Percentiles rank a stretch among this genome's conserved stretches.
Conservation (phyloP, 129 eudicot species). For the Flaveria robusta region DNA sequence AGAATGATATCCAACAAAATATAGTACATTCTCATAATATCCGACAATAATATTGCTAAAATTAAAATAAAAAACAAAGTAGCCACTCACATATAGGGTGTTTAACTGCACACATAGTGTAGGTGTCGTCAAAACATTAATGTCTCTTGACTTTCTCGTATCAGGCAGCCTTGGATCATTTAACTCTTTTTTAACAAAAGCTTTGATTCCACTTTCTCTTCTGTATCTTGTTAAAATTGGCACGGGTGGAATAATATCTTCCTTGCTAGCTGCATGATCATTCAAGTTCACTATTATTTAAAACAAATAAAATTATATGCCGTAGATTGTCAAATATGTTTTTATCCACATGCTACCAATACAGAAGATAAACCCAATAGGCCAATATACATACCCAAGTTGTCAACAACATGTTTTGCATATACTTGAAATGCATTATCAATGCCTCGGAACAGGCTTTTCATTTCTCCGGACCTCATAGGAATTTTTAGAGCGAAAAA, state of each 20-base stretch:
- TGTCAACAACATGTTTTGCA: constrained; percentile 71
- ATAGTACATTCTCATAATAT: constrained; percentile 14
- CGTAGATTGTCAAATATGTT: not conserved
- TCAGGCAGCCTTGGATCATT: constrained; percentile 85
- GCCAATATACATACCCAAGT: constrained; percentile 59
- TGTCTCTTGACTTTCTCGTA: constrained; percentile 75
- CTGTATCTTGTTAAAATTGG: constrained; percentile 87
- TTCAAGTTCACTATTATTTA: constrained; percentile 23
- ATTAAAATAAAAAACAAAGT: not conserved
- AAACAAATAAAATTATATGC: not conserved
- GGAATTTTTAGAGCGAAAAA: constrained; percentile 93
- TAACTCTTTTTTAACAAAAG: constrained; percentile 79
- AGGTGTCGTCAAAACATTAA: constrained; percentile 74
- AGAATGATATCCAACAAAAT: not conserved
- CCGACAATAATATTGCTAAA: constrained; percentile 2
- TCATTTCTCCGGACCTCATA: constrained; percentile 86
- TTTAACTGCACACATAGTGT: constrained; percentile 87
- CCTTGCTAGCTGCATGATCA: constrained; percentile 74
- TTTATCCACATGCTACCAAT: not conserved
- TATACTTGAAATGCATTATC: constrained; percentile 99
- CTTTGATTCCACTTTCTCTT: constrained; percentile 82
- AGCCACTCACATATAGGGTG: constrained; percentile 83
- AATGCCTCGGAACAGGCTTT: constrained; percentile 88
- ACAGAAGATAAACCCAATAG: not conserved
- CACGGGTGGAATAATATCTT: constrained; percentile 92